These are phyloP conservation scores for Mortierella sp. DNA, from an alignment of 371 early-diverging fungal genomes.

Conservation along the genomic window DNA sequence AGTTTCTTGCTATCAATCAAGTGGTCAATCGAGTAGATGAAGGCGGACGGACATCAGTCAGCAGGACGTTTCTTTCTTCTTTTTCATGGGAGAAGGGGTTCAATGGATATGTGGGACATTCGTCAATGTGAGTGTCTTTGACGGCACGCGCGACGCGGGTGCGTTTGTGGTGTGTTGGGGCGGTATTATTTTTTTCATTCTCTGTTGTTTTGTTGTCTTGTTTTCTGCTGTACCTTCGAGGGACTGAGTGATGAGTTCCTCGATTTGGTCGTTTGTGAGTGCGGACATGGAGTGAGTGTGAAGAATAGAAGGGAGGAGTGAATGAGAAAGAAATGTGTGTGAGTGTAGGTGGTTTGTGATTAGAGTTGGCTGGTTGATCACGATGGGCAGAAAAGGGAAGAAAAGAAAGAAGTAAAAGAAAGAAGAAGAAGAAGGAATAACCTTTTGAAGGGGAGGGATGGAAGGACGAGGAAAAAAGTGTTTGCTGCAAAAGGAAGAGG, in stretches of 20 bases:
- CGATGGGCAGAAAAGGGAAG: not conserved
- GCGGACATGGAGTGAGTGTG: conserved; percentile 25
- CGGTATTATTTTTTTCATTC: not conserved
- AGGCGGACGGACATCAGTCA: not conserved
- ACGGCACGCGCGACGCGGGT: not conserved
- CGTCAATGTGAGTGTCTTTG: too few species aligned
- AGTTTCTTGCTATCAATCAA: conserved; percentile 61
- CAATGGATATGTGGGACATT: not conserved
- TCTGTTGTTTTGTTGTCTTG: not conserved
- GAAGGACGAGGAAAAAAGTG: not conserved
- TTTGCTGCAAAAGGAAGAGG: too few species aligned
- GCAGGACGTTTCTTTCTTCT: not conserved
- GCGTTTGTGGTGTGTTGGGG: not conserved
- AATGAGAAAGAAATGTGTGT: not conserved
- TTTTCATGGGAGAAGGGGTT: not conserved
- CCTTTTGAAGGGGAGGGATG: not conserved
- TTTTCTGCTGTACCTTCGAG: conserved; percentile 30
- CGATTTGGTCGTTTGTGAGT: conserved; percentile 51
- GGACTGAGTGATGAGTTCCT: conserved; percentile 53
- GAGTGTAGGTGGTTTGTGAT: not conserved
- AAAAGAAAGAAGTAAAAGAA: not conserved
- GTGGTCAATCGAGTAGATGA: not conserved
- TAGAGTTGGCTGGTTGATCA: not conserved
- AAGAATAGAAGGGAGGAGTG: not conserved
- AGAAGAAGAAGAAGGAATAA: not conserved